A percentile compares a stretch with the other conserved stretches of the same genome.
These are phyloP conservation scores for Gypsophila paniculata DNA, from an alignment of 179 eudicot genomes.

Conservation along the genomic window DNA sequence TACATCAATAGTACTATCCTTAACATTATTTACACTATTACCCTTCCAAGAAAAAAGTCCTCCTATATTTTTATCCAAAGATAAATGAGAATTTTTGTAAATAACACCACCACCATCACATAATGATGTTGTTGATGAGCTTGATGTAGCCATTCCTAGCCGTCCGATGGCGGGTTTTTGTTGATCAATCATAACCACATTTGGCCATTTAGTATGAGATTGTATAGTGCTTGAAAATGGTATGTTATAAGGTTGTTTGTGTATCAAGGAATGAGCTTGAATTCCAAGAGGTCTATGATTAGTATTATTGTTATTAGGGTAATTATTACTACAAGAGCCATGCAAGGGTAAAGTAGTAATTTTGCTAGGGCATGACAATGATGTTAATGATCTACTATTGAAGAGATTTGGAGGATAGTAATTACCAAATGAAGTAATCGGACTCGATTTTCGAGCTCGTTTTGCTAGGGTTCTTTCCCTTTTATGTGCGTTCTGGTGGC, in stretches of 20 bases:
- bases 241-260: conserved; percentile 21
- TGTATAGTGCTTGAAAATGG: conserved; percentile 19
- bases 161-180: conserved; percentile 25
- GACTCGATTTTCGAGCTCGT: conserved; percentile 24
- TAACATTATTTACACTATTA: conserved; percentile 21
- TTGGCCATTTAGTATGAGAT: conserved; percentile 21
- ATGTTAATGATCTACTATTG: conserved; percentile 18
- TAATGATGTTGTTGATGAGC: conserved; percentile 16
- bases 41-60: conserved; percentile 27
- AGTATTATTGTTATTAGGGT: background rate
- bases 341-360: conserved; percentile 24
- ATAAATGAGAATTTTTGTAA: conserved; percentile 23
- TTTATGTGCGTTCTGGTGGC: conserved; percentile 37
- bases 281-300: conserved; percentile 26
- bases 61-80: conserved; percentile 24
- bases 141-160: conserved; percentile 15
- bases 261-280: conserved; percentile 36
- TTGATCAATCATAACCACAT: conserved; percentile 28
- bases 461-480: conserved; percentile 34
- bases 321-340: conserved; percentile 13
- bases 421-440: conserved; percentile 11
- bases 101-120: conserved; percentile 11
- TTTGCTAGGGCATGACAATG: conserved; percentile 17
- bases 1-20: background rate
- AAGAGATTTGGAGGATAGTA: conserved; percentile 23